Base-by-base conservation (phyloP, 2,329 filamentous ascomycete species). In the Alternaria sp. region DNA sequence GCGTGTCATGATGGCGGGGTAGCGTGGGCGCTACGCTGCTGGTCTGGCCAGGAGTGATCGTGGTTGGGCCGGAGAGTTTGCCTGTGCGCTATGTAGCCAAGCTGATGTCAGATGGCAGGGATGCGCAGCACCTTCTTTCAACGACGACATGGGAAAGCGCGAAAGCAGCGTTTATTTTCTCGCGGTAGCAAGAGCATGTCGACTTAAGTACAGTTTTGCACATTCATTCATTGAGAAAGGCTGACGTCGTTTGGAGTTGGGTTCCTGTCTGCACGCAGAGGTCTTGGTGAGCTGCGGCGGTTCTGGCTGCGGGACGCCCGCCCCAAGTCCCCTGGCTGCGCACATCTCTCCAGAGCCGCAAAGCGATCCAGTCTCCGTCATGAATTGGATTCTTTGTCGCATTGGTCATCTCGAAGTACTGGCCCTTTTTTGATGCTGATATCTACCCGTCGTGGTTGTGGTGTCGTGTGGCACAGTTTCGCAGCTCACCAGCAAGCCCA, bases 401-500 rank as follows among this genome's bases (percentile, higher is more conserved):
- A 37, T 37, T 37, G 33, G 0, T 1, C 15, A 37, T 37, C 33
- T 37, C 14, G 33, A 37, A 37, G 33, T 37, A 37, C 33, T 3
- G 5, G 33, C 0, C 4, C 4, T n/a, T n/a, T n/a, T 2, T 0
- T 2, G 1, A 37, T 9, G 33, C 33, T 9, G 15, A n/a, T n/a
- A 2, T 37, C 15, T 37, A n/a, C 14, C 7, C 7, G 33, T 37
- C 33, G 33, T 37, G 33, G 33, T n/a, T n/a, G 33, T 37, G 33
- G 14, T 37, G 15, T 37, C 33, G 14, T 5, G 3, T 37, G 33
- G 33, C 33, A 37, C 33, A 1, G 15, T 37, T 37, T 37, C 5
- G 33, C 33, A n/a, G 33, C 33, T 37, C 7, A 4, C 33, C 15
- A 37, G 30, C 30, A 15, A n/a, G 33, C 33, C 30, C 33, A 37